Percentiles rank a stretch among this genome's conserved stretches.
These are phyloP conservation scores for Lunasporangiospora selenospora DNA, from an alignment of 192 early-diverging fungal genomes.

Conservation along the genomic window DNA sequence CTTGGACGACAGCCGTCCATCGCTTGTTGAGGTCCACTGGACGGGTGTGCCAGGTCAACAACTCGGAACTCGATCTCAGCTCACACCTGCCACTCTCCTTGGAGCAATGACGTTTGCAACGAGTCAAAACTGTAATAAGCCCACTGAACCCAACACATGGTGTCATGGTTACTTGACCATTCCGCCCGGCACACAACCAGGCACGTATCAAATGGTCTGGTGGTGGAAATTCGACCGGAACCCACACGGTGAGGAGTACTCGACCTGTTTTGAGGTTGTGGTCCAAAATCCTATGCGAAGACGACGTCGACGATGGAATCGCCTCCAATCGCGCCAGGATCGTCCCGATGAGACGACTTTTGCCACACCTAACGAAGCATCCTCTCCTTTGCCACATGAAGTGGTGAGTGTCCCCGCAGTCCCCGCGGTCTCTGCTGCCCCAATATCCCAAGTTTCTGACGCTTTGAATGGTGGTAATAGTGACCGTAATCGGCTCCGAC, in stretches of 20 bases:
- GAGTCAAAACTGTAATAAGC: conserved; percentile 24
- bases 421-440: too few relatives aligned
- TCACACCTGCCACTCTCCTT: conserved; percentile 11
- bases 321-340: too few relatives aligned
- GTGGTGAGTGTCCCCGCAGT: too few relatives aligned
- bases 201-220: conserved; percentile 30
- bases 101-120: conserved; percentile 29
- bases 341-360: too few relatives aligned
- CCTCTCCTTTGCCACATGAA: too few relatives aligned
- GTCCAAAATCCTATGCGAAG: too few relatives aligned
- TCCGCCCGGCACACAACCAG: conserved; percentile 19
- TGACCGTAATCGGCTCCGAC: not conserved
- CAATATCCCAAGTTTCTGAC: too few relatives aligned
- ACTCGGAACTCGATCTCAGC: conserved; percentile 11
- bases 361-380: too few relatives aligned
- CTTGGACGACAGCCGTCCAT: conserved; percentile 20
- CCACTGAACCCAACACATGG: conserved; percentile 39
- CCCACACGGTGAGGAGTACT: conserved; percentile 43
- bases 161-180: conserved; percentile 26
- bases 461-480: conserved; percentile 3
- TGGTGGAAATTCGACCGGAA: conserved; percentile 50
- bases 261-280: conserved; percentile 43
- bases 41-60: conserved; percentile 14
- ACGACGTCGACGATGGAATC: too few relatives aligned
- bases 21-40: conserved; percentile 32